These are phyloP conservation scores for Eucalyptus cloeziana DNA, from an alignment of 345 rosid genomes.

Conservation along the genomic window DNA sequence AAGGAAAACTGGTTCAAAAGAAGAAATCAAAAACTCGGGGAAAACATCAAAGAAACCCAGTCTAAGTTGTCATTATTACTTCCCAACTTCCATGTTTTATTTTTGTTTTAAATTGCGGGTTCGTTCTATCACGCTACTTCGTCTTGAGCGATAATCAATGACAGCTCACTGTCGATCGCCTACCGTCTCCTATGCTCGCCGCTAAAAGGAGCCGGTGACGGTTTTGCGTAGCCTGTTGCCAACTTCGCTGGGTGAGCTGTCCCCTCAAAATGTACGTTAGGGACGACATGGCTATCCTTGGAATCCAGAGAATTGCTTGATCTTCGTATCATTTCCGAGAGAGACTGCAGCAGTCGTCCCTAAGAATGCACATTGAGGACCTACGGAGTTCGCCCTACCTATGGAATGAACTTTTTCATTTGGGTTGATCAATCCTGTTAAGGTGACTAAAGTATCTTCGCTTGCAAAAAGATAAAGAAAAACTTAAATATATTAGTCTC, in stretches of 20 bases:
- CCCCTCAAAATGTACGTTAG: background rate
- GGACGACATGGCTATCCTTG: background rate
- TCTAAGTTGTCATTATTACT: background rate
- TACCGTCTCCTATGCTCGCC: background rate
- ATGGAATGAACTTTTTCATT: background rate
- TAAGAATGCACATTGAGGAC: background rate
- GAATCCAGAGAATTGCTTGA: background rate
- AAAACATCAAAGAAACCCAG: background rate
- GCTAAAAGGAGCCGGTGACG: background rate
- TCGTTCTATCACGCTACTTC: background rate
- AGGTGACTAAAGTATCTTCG: background rate
- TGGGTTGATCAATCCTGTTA: background rate
- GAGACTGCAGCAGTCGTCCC: background rate
- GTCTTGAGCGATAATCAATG: background rate
- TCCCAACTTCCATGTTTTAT: background rate
- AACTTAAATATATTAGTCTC: background rate
- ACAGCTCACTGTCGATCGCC: background rate
- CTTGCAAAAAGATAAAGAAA: background rate
- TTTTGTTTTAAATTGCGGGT: background rate
- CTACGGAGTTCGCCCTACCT: background rate
- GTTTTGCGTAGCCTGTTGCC: background rate
- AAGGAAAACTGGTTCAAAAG: background rate
- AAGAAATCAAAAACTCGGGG: background rate
- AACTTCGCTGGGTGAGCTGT: background rate
- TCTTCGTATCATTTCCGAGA: background rate